Base-by-base conservation (phyloP, 306 rosid species). In the Casuarina cunninghamiana region DNA sequence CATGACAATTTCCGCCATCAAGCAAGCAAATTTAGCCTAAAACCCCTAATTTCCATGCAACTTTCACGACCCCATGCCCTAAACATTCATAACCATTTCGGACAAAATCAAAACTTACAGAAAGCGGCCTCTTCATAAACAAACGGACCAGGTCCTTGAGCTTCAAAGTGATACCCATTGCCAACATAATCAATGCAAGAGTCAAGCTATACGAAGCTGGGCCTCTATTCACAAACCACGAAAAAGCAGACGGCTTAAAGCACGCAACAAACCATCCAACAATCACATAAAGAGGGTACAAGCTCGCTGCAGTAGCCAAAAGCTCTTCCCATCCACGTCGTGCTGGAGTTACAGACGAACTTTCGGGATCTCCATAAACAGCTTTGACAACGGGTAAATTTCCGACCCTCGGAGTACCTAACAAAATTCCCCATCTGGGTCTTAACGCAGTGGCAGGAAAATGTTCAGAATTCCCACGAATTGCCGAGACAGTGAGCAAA, bases 161-260 rank as follows among this genome's bases (percentile, higher is more conserved):
- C 81, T 85, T 81, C 53, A 85, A 74, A 79, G 88, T 85, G 41
- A 85, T 55, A 3, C 88, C 88, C 88, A 85, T 85, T 13, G 81
- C 76, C 83, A 85, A 50, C 86, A 85, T 85, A 67, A 85, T 85
- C 69, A 82, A 79, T 10, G 86, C 84, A 44, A 85, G 88, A 51
- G 84, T 3, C n/a, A 76, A 69, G 75, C 72, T 85, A 45, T 85
- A 85, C 2, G 88, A 82, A 75, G 77, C 19, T 2, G 88, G 86
- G 16, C 72, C 77, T 21, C 81, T 62, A 45, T 69, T 46, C 54
- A 85, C 88, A 39, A 85, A 76, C 88, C 88, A 85, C 10, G 83
- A 50, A 74, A 85, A 85, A 37, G 80, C 50, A 53, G 88, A 75
- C 60, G 88, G 88, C 57, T 85, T 79, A 17, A 82, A 17, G 68